Evolutionary conservation across 768 basidiomycete genomes (phyloP), one percentile per base, ranked within the genome.

Genomic region (Vararia minispora): DNA sequence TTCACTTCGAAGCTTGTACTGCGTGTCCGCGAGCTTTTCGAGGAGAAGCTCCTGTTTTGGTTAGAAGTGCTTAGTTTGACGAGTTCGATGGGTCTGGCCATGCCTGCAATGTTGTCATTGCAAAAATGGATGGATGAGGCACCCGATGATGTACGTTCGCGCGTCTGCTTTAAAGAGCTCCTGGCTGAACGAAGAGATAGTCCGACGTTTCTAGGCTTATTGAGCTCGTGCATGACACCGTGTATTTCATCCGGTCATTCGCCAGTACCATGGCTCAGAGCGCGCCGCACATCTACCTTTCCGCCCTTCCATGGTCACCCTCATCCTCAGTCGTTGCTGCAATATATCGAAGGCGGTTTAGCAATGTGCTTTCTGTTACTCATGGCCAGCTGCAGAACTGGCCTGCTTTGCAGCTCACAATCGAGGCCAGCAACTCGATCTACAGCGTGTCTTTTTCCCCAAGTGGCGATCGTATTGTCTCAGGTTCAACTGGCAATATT

Each of bases 401-500:
- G 37, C 37, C 37, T 14, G 4, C 37, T n/a, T 28, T 13, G 2
- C 27, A 37, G 37, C n/a, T 28, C n/a, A 12, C 11, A n/a, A 37
- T 37, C 30, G 13, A 16, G 13, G n/a, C n/a, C n/a, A n/a, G 5
- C n/a, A 21, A 14, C 11, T 4, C 4, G 9, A 2, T 6, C 1
- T 35, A 17, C 11, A 0, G 0, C 5, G n/a, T 42, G 3, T 40
- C 44, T 2, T 23, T 35, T 34, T 46, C 47, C 13, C 29, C 27
- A 13, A 25, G 45, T 21, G 45, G 45, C 16, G 22, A 30, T 9
- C 23, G 20, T 17, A 37, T 37, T 33, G 45, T 18, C 12, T 46
- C 26, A 21, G 45, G 44, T 17, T 17, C 27, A 12, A 0, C 7
- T n/a, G n/a, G n/a, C n/a, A n/a, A n/a, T n/a, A n/a, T n/a, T n/a